These are phyloP conservation scores for Suhomyces vadensis DNA, from an alignment of 805 yeast genomes.

Conservation along the genomic window DNA sequence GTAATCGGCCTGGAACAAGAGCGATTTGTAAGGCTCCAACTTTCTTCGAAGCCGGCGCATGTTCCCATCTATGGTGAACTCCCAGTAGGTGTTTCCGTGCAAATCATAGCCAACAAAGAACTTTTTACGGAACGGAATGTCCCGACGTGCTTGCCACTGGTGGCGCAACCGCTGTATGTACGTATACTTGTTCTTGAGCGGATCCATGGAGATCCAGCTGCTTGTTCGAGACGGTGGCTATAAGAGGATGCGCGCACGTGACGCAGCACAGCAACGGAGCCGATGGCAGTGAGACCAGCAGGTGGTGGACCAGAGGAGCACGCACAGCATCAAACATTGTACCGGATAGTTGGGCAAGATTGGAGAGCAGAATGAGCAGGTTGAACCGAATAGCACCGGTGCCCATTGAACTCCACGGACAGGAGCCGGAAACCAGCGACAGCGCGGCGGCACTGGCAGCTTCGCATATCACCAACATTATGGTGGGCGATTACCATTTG, in stretches of 20 bases:
- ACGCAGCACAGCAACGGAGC: too few relatives aligned
- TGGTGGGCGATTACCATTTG: conserved; percentile 42
- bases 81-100: conserved; percentile 89
- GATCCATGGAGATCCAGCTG: conserved; percentile 50
- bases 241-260: too few relatives aligned
- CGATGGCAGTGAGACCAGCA: too few relatives aligned
- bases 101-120: conserved; percentile 78
- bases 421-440: neutral
- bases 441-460: conserved; percentile 10
- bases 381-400: conserved; percentile 34
- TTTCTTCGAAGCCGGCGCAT: conserved; percentile 60
- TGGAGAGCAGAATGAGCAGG: neutral
- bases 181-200: conserved; percentile 49
- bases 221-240: too few relatives aligned
- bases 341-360: neutral
- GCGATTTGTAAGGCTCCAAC: conserved; percentile 53
- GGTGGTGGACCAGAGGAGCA: too few relatives aligned
- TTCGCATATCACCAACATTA: conserved; percentile 11
- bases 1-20: conserved; percentile 56
- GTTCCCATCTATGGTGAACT: conserved; percentile 57
- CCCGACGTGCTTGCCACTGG: conserved; percentile 60
- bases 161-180: conserved; percentile 50
- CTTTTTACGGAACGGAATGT: conserved; percentile 66
- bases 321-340: too few relatives aligned
- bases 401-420: conserved; percentile 27